A percentile compares a stretch with the other conserved stretches of the same genome.
Evolutionary conservation across 108 stramenopile genomes (phyloP).

Genomic region (Nitzschia putrida): DNA sequence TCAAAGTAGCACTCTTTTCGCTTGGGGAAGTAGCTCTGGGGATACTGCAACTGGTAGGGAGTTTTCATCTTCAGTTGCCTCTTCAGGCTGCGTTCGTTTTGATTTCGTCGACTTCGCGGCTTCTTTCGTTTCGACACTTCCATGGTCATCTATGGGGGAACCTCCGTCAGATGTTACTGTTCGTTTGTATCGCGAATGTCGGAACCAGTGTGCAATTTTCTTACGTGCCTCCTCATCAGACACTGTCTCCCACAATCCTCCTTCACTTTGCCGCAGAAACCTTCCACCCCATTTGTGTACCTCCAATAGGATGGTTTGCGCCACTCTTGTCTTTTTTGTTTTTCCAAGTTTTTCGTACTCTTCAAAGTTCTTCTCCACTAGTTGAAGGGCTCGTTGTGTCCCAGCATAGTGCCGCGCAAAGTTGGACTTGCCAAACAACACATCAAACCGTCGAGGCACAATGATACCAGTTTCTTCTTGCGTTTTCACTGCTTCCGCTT

Average conservation of each 20-base stretch:
- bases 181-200: constrained; percentile 8
- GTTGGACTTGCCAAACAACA: constrained; percentile 25
- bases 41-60: too few relatives aligned
- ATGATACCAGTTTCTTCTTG: neutral
- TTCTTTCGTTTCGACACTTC: too few relatives aligned
- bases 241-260: constrained; percentile 17
- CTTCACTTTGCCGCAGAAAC: constrained; percentile 18
- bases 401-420: constrained; percentile 7
- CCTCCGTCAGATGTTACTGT: neutral
- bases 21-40: too few relatives aligned
- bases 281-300: constrained; percentile 21
- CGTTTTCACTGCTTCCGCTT: neutral
- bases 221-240: constrained; percentile 14
- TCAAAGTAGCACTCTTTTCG: too few relatives aligned
- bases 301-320: constrained; percentile 11
- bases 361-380: constrained; percentile 14
- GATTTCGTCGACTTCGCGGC: too few relatives aligned
- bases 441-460: constrained; percentile 20
- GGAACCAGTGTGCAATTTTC: constrained; percentile 39
- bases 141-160: too few relatives aligned
- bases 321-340: constrained; percentile 19
- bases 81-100: too few relatives aligned
- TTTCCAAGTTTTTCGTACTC: constrained; percentile 25
- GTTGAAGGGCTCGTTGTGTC: constrained; percentile 1
- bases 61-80: too few relatives aligned